These are phyloP conservation scores for Pleurotus djamor DNA, from an alignment of 768 basidiomycete species.

Conservation along the genomic window DNA sequence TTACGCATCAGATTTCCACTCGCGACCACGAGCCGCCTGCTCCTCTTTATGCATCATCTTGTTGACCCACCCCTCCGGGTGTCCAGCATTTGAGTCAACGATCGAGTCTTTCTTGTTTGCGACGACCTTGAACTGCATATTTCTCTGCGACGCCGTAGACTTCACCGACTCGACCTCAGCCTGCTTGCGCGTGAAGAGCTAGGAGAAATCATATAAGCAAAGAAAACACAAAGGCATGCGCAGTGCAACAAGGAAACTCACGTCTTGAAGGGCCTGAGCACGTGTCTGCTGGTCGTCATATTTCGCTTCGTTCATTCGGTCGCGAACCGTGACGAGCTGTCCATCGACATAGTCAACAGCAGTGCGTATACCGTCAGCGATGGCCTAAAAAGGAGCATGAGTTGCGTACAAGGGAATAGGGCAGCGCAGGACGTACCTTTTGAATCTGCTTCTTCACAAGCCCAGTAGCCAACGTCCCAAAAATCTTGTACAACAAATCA, in stretches of 20 bases:
- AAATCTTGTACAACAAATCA: slow-evolving; percentile 80
- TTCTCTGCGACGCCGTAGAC: slow-evolving; percentile 11
- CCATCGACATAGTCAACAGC: slow-evolving; percentile 86
- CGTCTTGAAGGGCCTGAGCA: slow-evolving; percentile 55
- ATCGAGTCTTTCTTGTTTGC: slow-evolving; percentile 69
- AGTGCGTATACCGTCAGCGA: slow-evolving; percentile 66
- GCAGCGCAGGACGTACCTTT: slow-evolving; percentile 22
- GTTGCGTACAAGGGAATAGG: too few relatives aligned
- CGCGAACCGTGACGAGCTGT: slow-evolving; percentile 80
- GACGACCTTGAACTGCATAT: slow-evolving; percentile 79
- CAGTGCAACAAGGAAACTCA: slow-evolving; percentile 27
- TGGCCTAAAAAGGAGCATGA: slow-evolving; percentile 22
- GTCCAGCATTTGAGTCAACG: slow-evolving; percentile 51
- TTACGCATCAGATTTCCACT: slow-evolving; percentile 42
- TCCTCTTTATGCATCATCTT: slow-evolving; percentile 40
- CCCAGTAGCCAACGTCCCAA: slow-evolving; percentile 74
- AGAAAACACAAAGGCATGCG: too few relatives aligned
- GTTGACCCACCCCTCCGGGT: slow-evolving; percentile 74
- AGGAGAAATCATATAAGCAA: not conserved
- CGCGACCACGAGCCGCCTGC: slow-evolving; percentile 22
- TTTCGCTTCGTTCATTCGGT: slow-evolving; percentile 67
- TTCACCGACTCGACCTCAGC: slow-evolving; percentile 23
- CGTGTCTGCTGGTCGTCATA: slow-evolving; percentile 28
- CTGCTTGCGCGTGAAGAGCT: slow-evolving; percentile 62
- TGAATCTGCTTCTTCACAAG: slow-evolving; percentile 74